phyloP scores from a whole-genome alignment of 2,329 filamentous ascomycete species.

The Xylariaceae sp. region DNA sequence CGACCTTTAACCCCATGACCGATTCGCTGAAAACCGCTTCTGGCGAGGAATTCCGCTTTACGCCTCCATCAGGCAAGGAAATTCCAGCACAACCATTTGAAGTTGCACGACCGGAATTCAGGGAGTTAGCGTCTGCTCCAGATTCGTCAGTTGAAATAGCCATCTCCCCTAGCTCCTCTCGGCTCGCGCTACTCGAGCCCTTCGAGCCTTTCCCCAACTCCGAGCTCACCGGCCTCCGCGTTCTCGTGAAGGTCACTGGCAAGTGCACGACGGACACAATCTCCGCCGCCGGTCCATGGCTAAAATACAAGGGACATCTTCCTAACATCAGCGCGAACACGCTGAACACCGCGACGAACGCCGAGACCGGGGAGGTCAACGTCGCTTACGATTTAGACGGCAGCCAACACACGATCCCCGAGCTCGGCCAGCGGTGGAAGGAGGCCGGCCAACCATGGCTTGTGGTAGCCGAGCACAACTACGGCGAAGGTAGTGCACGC shows the following conservation, averaged over 20 bases:
- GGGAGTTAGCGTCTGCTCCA: conserved; percentile 67
- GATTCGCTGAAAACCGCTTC: conserved; percentile 77
- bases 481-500: conserved; percentile 83
- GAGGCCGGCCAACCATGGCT: conserved; percentile 74
- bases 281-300: conserved; percentile 92
- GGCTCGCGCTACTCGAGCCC: conserved; percentile 85
- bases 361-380: conserved; percentile 88
- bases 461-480: conserved; percentile 96
- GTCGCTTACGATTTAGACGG: conserved; percentile 84
- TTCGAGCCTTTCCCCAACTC: conserved; percentile 76
- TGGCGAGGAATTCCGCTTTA: conserved; percentile 80
- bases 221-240: conserved; percentile 73
- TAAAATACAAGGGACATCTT: conserved; percentile 98
- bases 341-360: conserved; percentile 90
- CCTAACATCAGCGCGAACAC: conserved; percentile 98
- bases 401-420: conserved; percentile 70
- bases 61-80: conserved; percentile 68
- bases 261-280: conserved; percentile 99
- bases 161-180: conserved; percentile 82
- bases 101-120: conserved; percentile 61
- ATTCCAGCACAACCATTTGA: conserved; percentile 66
- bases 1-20: conserved; percentile 93
- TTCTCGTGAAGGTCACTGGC: conserved; percentile 93
- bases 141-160: conserved; percentile 68
- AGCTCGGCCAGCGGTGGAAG: conserved; percentile 82